These are phyloP conservation scores for Cicer bijugum DNA, from an alignment of 306 rosid genomes.

Conservation along the genomic window DNA sequence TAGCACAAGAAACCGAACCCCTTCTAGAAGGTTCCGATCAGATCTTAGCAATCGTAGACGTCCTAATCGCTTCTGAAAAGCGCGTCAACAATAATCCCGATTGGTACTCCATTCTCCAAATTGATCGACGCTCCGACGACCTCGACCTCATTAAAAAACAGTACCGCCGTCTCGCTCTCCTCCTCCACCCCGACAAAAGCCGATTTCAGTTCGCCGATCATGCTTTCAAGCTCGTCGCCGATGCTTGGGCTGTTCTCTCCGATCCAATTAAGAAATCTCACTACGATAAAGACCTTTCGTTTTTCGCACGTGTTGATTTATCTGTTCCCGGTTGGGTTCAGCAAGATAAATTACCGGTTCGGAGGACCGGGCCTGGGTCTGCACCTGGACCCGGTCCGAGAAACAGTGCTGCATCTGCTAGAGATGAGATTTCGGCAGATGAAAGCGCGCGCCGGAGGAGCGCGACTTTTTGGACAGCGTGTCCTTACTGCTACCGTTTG, in stretches of 20 bases:
- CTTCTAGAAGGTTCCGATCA: conserved; percentile 92
- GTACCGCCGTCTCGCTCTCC: conserved; percentile 85
- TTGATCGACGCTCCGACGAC: conserved; percentile 72
- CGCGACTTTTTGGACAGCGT: conserved; percentile 82
- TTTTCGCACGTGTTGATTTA: conserved; percentile 59
- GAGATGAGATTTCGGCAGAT: conserved; percentile 36
- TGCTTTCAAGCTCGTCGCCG: conserved; percentile 85
- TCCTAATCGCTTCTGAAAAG: conserved; percentile 72
- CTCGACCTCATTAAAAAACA: conserved; percentile 69
- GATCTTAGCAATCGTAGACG: conserved; percentile 87
- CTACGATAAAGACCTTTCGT: conserved; percentile 66
- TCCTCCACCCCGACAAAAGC: conserved; percentile 89
- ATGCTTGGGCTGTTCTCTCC: conserved; percentile 82
- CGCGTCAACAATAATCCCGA: conserved; percentile 80
- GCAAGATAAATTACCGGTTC: conserved; percentile 66
- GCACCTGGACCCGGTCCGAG: not conserved
- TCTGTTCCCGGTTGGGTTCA: conserved; percentile 53
- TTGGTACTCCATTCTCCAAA: conserved; percentile 83
- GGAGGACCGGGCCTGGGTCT: conserved; percentile 43
- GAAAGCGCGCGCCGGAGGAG: conserved; percentile 49
- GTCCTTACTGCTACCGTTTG: conserved; percentile 87
- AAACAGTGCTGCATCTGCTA: not conserved
- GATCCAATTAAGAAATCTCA: conserved; percentile 62
- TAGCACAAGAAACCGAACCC: conserved; percentile 91
- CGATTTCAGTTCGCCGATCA: conserved; percentile 67